These are phyloP conservation scores for Xylaria multiplex DNA, from an alignment of 2,329 filamentous ascomycete genomes.

Conservation along the genomic window DNA sequence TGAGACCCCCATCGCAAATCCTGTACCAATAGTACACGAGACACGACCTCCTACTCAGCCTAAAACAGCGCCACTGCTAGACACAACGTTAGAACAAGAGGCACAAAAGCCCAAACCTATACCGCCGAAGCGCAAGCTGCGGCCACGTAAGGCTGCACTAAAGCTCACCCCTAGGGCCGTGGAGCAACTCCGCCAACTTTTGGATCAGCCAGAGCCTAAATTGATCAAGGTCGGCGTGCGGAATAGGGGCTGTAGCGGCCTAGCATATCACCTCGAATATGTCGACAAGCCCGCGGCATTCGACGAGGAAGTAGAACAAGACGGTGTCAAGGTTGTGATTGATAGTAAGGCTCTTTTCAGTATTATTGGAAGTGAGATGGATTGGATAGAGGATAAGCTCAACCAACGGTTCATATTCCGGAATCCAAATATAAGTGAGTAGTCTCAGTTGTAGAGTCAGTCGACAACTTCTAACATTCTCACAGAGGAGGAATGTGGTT, in stretches of 20 bases:
- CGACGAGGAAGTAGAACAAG: constrained; percentile 93
- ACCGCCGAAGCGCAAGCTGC: constrained; percentile 72
- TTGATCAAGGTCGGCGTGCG: constrained; percentile 93
- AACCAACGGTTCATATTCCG: constrained; percentile 92
- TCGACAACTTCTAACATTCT: constrained; percentile 46
- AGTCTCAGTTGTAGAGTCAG: not conserved
- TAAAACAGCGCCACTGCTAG: constrained; percentile 37
- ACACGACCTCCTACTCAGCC: constrained; percentile 56
- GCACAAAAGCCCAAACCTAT: constrained; percentile 72
- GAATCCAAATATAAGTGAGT: constrained; percentile 98
- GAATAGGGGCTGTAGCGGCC: constrained; percentile 91
- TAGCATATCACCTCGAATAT: constrained; percentile 94
- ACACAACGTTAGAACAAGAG: constrained; percentile 68
- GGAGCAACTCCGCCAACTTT: constrained; percentile 77
- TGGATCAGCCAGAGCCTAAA: constrained; percentile 88
- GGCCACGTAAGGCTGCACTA: constrained; percentile 90
- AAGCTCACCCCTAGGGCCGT: constrained; percentile 84
- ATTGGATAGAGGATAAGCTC: constrained; percentile 96
- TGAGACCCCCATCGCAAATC: constrained; percentile 60
- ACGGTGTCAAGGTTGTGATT: constrained; percentile 93
- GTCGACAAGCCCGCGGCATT: constrained; percentile 89
- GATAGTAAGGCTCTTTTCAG: constrained; percentile 98
- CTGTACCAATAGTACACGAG: constrained; percentile 63
- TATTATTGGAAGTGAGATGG: constrained; percentile 99
- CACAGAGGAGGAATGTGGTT: constrained; percentile 92